Conservation (phyloP, 805 yeast genomes). For the Lachancea kluyveri region DNA sequence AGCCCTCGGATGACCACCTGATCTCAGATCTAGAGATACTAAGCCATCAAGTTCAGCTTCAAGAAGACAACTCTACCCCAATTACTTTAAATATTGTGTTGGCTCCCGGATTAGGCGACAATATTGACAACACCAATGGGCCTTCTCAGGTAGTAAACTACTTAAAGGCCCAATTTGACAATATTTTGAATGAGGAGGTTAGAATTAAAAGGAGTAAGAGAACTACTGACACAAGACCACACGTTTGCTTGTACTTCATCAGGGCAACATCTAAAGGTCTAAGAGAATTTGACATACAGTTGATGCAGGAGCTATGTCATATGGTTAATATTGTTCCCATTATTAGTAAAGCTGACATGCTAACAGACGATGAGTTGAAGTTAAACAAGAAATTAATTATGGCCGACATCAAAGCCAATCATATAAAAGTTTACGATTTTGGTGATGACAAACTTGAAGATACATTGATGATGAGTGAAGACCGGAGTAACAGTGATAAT, state of each 20-base stretch:
- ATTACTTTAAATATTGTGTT: constrained; percentile 54
- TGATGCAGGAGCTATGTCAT: constrained; percentile 62
- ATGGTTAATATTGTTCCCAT: constrained; percentile 82
- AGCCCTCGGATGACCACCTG: constrained; percentile 31
- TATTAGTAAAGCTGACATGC: constrained; percentile 71
- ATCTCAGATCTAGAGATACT: constrained; percentile 38
- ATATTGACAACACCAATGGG: constrained; percentile 54
- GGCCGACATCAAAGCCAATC: constrained; percentile 49
- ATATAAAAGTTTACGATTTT: constrained; percentile 68
- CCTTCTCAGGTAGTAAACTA: constrained; percentile 47
- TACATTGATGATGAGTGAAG: constrained; percentile 21
- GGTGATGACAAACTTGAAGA: constrained; percentile 43
- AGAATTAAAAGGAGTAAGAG: constrained; percentile 68
- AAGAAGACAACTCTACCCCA: constrained; percentile 49
- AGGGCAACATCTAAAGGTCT: constrained; percentile 49
- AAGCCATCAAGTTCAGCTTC: constrained; percentile 46
- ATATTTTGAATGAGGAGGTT: constrained; percentile 66
- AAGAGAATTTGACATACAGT: constrained; percentile 48
- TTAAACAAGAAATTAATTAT: constrained; percentile 47
- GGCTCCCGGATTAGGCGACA: constrained; percentile 73
- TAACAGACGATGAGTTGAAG: constrained; percentile 58
- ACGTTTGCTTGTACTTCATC: constrained; percentile 71
- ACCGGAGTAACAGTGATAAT: constrained; percentile 20
- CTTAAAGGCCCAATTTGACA: constrained; percentile 66
- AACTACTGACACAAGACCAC: constrained; percentile 67